Evolutionary conservation across 805 yeast species (phyloP), one percentile per base, ranked within the genome.

Genomic region (Candida mattraensis): DNA sequence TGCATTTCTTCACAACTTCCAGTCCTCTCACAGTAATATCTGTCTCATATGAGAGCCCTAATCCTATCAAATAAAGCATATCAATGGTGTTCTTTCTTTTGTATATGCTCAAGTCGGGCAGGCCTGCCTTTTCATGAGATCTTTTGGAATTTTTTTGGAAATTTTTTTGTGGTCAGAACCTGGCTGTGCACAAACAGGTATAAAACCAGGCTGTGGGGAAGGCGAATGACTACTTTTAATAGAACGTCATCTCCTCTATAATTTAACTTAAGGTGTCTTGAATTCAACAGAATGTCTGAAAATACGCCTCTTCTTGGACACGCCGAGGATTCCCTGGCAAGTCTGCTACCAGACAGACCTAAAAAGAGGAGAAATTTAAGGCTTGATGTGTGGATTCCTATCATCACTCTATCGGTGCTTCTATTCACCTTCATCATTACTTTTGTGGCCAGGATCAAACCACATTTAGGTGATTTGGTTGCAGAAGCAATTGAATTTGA

Each of bases 11-110:
- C 37, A 93, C 88, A 3, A 82, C 76, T 53, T 91, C 88, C 18
- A 93, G 70, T 2, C 99, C 99, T 51, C 97, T 81, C 11, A 91
- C 96, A 1, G 98, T 89, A 54, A 91, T 88, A 58, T 91, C 99
- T 11, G 81, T 68, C 48, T 79, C 93, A 54, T 88, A 80, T 3
- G 96, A 87, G 30, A 91, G 74, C 3, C 99, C 99, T 37, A 91
- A 69, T 10, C 99, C 99, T 40, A 91, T 78, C 44, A 91, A 73
- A 59, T 91, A 93, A 29, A 91, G 69, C 98, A 93, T 91, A 13
- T 5, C n/a, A 4, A 10, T 10, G 9, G 7, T 15, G n/a, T n/a
- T n/a, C n/a, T n/a, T n/a, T n/a, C n/a, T n/a, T n/a, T n/a, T n/a
- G n/a, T n/a, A n/a, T n/a, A n/a, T n/a, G n/a, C n/a, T n/a, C n/a